Base-by-base conservation (phyloP, 1,139 yeast genomes). In the Candida tropicalis region DNA sequence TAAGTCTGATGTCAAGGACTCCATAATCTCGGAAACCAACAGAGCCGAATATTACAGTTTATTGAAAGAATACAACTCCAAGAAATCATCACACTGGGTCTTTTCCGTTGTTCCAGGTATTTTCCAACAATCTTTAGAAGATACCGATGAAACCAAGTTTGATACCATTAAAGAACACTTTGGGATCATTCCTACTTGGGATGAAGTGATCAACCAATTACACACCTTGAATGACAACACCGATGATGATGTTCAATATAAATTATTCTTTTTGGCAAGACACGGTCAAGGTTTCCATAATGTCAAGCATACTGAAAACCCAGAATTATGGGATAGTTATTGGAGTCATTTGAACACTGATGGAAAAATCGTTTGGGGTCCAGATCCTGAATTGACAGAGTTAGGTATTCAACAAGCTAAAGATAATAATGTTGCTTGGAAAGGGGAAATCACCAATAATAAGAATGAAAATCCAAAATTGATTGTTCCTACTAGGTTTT, bases 251-350 rank as follows among this genome's bases (percentile, higher is more conserved):
- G 32, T 28, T n/a, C 47, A 48, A 8, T 75, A 73, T 56, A 73
- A 73, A 53, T 47, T 73, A 18, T 56, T 73, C 38, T 66, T 69
- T 47, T 59, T 73, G 34, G 75, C 76, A 13, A 66, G 79, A 47
- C 79, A 73, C 44, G 77, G 77, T 3, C 75, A 73, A 51, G 78
- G 78, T 3, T 71, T 49, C 53, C 79, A 73, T 53, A 73, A 73
- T 52, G 52, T 71, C 47, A 77, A 75, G 35, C 74, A 72, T 49
- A 42, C 62, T 13, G 60, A 63, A 45, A 73, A 73, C 45, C 78
- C 78, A 2, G 65, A 73, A 29, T 70, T 55, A 2, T 73, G 79
- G 79, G 69, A 73, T 46, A 63, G 62, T 20, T 52, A 72, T 48
- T 73, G 77, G 75, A 66, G 72, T 38, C 68, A 64, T 42, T 50